Evolutionary conservation across 2,329 filamentous ascomycete species (phyloP), one percentile per base, ranked within the genome.

Genomic region (Leptographium wingfieldii): DNA sequence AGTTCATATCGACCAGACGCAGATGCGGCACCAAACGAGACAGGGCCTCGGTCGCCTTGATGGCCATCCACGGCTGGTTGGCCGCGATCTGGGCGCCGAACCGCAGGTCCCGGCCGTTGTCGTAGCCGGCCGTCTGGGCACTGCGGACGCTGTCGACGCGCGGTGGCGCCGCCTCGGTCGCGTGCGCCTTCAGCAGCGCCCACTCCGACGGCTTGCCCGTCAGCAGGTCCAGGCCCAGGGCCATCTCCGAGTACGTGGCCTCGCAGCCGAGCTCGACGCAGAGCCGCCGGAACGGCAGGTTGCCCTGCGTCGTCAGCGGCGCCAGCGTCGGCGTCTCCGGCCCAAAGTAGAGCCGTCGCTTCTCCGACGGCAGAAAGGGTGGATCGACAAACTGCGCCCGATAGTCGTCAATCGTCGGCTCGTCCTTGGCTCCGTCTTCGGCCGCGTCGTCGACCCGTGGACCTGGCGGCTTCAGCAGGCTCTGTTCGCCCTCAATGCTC

Each of bases 161-260:
- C 22, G 92, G 92, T 29, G 90, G 83, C 27, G 76, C 73, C 22
- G 87, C 77, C 72, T 99, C 94, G 7, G 86, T 88, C 70, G 91
- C 85, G 69, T 99, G 94, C 3, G 90, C 90, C 72, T 94, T 95
- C 79, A 97, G 83, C 59, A 99, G 77, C 25, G 94, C 91, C 94
- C 94, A 99, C 75, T 99, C 94, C 1, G 86, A 80, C 73, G 92
- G 95, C 64, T 88, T 83, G 43, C 94, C 94, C 72, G 96, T 91
- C 6, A 99, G 80, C 51, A 99, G 75, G 11, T 92, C 92, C 72
- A 95, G 76, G 33, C 90, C 86, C 81, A 99, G 88, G 4, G 92
- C 94, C 94, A 99, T 99, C 73, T 99, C 94, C 0, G 92, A 97
- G 76, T 96, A 99, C 0, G 94, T 99, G 56, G 95, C 79, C 69